Base-by-base conservation (phyloP, 768 basidiomycete genomes). In the Amanita subjunquillea region DNA sequence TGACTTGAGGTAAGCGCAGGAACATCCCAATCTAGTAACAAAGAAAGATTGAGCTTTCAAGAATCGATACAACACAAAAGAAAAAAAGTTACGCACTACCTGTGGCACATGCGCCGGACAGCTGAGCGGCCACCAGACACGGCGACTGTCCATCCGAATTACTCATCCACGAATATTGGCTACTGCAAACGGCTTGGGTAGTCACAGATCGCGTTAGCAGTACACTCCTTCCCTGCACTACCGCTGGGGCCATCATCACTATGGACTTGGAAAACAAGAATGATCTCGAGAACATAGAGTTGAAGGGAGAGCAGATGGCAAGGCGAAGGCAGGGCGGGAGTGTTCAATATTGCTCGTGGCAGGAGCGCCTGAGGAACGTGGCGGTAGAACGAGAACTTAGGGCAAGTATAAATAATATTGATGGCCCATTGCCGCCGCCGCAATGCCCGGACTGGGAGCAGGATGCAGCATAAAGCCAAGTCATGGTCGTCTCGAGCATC, bases 21-120 rank as follows among this genome's bases (percentile, higher is more conserved):
- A 15, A 53, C 37, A 36, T 42, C n/a, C 51, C 51, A 53, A 53
- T 6, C 51, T 53, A 39, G 8, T 13, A 37, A 43, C 9, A 7
- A 22, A 29, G 13, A 30, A 15, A 12, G 4, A 20, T 29, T 49
- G n/a, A 37, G 36, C 10, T 12, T n/a, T 37, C 29, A 17, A 17
- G 17, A 17, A 17, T 17, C 17, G 17, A 17, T 17, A 17, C 17
- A 17, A 29, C 4, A 29, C 4, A 29, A 29, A 29, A 34, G 34
- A 51, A 12, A n/a, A 36, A 43, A 36, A 25, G 17, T 9, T 17
- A 46, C 51, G 45, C 36, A 53, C 51, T 37, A 4, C 43, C 51
- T 20, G 38, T 29, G 13, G 36, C 6, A 39, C 51, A 53, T 22
- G 43, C 30, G 3, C 22, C 51, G 10, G 36, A 27, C 12, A 53